These are phyloP conservation scores for Oryza brachyantha DNA, from an alignment of 176 grass and related monocot species.

Conservation along the genomic window DNA sequence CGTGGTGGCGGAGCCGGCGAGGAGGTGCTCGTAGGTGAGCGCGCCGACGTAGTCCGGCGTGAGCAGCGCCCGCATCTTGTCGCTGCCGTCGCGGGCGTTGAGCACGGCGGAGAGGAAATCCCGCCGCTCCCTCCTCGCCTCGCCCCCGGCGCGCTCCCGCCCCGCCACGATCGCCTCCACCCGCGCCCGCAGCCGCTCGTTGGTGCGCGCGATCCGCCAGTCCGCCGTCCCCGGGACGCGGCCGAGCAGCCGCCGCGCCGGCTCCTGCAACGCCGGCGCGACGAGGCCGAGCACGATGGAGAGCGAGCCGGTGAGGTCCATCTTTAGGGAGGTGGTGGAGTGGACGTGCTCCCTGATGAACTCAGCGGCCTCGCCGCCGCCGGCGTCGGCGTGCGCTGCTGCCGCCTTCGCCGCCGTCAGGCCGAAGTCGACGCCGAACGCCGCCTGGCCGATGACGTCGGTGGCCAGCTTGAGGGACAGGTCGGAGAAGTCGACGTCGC, in stretches of 20 bases:
- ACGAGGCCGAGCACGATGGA: constrained; percentile 65
- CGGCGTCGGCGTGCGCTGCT: not conserved
- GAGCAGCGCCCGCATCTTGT: constrained; percentile 46
- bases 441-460: constrained; percentile 62
- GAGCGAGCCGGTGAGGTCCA: constrained; percentile 70
- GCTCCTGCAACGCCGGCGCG: constrained; percentile 53
- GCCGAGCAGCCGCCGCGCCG: constrained; percentile 36
- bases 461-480: constrained; percentile 71
- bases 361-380: constrained; percentile 34
- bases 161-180: constrained; percentile 51
- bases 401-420: constrained; percentile 21
- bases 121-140: not conserved
- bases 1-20: constrained; percentile 71
- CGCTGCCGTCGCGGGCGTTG: constrained; percentile 47
- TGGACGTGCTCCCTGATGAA: constrained; percentile 69
- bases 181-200: constrained; percentile 49
- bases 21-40: constrained; percentile 85
- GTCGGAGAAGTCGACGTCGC: constrained; percentile 58
- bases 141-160: not conserved
- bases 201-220: constrained; percentile 46
- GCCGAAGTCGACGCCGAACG: constrained; percentile 66
- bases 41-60: constrained; percentile 73
- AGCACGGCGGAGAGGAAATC: constrained; percentile 71
- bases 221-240: constrained; percentile 54
- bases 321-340: constrained; percentile 75